phyloP scores from a whole-genome alignment of 768 basidiomycete genomes.

The Steccherinum ochraceum region DNA sequence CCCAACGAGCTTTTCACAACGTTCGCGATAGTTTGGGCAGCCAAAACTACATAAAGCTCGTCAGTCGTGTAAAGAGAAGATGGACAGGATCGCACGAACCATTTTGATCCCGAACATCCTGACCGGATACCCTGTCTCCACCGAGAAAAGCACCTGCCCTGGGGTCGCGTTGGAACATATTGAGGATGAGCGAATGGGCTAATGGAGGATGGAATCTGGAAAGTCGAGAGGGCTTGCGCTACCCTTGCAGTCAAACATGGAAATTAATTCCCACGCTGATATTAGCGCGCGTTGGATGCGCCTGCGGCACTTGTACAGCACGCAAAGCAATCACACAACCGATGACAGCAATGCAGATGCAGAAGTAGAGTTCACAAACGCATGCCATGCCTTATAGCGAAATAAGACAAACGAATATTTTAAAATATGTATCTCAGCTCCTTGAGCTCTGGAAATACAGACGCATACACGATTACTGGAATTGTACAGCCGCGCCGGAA shows the following conservation, averaged over 20 bases:
- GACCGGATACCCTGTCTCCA: conserved; percentile 89
- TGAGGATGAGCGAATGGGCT: conserved; percentile 9
- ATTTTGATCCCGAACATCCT: conserved; percentile 96
- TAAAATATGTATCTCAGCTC: no score
- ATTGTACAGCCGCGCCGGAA: no score
- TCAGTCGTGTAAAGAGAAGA: background rate
- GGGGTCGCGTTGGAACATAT: conserved; percentile 91
- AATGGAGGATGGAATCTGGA: background rate
- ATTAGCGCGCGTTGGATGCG: background rate
- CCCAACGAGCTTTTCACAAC: conserved; percentile 95
- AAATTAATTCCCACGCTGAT: background rate
- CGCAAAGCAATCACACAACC: no score
- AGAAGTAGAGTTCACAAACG: no score
- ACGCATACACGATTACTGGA: no score
- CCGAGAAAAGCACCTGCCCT: conserved; percentile 89
- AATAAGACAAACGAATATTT: no score
- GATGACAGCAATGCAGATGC: no score
- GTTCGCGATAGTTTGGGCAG: conserved; percentile 95
- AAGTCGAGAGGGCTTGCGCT: background rate
- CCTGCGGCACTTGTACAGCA: no score
- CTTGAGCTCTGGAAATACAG: no score
- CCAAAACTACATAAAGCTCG: conserved; percentile 56
- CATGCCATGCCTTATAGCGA: no score
- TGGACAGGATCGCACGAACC: conserved; percentile 40
- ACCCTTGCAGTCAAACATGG: background rate